Base-by-base conservation (phyloP, 139 green algal species). In the Pleodorina starrii region DNA sequence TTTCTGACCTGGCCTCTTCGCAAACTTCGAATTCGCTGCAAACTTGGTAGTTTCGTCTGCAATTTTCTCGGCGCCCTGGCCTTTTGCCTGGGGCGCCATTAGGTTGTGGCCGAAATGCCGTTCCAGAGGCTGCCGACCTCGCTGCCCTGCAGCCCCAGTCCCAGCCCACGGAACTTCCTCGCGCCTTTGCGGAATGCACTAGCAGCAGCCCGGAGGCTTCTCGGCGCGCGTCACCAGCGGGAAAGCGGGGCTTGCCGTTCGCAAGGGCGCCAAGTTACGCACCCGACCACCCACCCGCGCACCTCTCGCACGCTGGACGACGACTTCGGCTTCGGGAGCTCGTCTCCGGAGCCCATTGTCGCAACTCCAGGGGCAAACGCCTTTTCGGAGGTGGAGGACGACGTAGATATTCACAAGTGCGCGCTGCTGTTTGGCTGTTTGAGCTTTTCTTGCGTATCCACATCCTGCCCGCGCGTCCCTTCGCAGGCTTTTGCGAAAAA, bases 401-500 rank as follows among this genome's bases (percentile, higher is more conserved):
- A 92, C 82, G 51, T 90, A 59, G 74, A 92, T 66, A 92, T 92
- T 42, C 89, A 92, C 73, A 87, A 82, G 89, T 89, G 59, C 23
- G 85, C 29, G 17, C 19, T 66, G 0, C 21, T 29, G 36, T 74
- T 29, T 63, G 73, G 19, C 32, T 0, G 35, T 77, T 48, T 77
- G 69, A 80, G 68, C 35, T n/a, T 77, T 60, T 40, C 72, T n/a
- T 84, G 72, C 46, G 12, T 29, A 19, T 29, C 66, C 29, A 36
- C 5, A 50, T 59, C 17, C 21, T 32, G 29, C 80, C 16, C 29
- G 1, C 51, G 0, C n/a, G 51, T 76, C 46, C 32, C 50, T 40
- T 80, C 77, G 87, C 89, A 94, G 91, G 87, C 57, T 94, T 60
- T 75, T 94, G 48, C 86, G 87, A 51, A 89, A 94, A 72, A 90